phyloP scores from a whole-genome alignment of 2,329 filamentous ascomycete genomes.

The Pleomassaria siparia region DNA sequence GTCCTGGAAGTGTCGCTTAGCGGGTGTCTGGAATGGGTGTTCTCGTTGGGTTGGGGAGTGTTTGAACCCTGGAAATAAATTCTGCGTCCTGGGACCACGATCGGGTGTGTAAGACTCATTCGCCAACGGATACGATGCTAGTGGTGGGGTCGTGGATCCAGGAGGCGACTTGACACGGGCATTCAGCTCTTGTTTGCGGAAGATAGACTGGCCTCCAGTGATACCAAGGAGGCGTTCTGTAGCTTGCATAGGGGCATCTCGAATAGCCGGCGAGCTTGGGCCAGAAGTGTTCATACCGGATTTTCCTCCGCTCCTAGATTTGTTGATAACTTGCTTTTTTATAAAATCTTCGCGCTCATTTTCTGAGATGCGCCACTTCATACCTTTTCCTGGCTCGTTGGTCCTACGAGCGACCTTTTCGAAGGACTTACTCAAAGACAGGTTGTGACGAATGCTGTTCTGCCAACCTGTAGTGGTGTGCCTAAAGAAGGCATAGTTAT shows the following conservation, averaged over 20 bases:
- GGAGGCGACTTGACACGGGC: slow-evolving; percentile 44
- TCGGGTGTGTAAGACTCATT: slow-evolving; percentile 58
- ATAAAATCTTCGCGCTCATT: slow-evolving; percentile 86
- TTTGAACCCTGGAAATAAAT: slow-evolving; percentile 24
- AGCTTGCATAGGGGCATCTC: slow-evolving; percentile 55
- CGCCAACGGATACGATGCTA: slow-evolving; percentile 50
- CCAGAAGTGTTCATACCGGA: slow-evolving; percentile 61
- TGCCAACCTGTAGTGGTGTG: slow-evolving; percentile 89
- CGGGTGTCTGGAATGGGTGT: slow-evolving; percentile 35
- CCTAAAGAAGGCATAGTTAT: slow-evolving; percentile 90
- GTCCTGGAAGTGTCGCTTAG: slow-evolving; percentile 36
- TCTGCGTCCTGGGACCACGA: slow-evolving; percentile 49
- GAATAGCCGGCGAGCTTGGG: slow-evolving; percentile 66
- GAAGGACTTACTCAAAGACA: slow-evolving; percentile 93
- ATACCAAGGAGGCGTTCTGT: slow-evolving; percentile 49
- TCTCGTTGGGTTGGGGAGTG: slow-evolving; percentile 34
- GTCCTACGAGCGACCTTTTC: slow-evolving; percentile 89
- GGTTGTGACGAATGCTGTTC: slow-evolving; percentile 96
- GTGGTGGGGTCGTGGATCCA: slow-evolving; percentile 51
- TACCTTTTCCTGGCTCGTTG: slow-evolving; percentile 95
- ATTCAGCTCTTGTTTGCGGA: slow-evolving; percentile 20
- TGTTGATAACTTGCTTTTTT: slow-evolving; percentile 60
- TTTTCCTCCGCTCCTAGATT: slow-evolving; percentile 42
- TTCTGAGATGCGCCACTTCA: slow-evolving; percentile 95
- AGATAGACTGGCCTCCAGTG: slow-evolving; percentile 23